These are phyloP conservation scores for Lenwebbia sp. DNA, from an alignment of 345 rosid species.

Conservation along the genomic window DNA sequence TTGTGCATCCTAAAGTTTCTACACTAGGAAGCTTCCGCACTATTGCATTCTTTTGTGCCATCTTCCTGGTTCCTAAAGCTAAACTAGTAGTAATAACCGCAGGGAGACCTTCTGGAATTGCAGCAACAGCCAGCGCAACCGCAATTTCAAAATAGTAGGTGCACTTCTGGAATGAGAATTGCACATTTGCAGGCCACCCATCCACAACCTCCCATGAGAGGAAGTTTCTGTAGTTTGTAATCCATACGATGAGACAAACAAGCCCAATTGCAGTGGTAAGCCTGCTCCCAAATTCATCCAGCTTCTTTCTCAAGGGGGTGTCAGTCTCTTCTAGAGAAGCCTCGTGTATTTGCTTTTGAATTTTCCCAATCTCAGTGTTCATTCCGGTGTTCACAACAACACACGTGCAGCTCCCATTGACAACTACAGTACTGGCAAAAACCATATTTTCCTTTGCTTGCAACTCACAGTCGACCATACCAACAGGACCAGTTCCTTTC, in stretches of 20 bases:
- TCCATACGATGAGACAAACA: slow-evolving; percentile 73
- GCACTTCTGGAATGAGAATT: slow-evolving; percentile 78
- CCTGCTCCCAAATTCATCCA: slow-evolving; percentile 77
- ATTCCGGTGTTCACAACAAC: slow-evolving; percentile 63
- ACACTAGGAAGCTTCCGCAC: slow-evolving; percentile 91
- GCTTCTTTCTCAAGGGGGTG: slow-evolving; percentile 81
- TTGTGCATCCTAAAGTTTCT: slow-evolving; percentile 95
- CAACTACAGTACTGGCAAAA: slow-evolving; percentile 78
- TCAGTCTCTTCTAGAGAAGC: slow-evolving; percentile 78
- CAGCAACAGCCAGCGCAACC: slow-evolving; percentile 90
- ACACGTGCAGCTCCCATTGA: slow-evolving; percentile 71
- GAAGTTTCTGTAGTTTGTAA: slow-evolving; percentile 74
- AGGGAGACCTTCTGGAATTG: slow-evolving; percentile 95
- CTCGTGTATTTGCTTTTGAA: slow-evolving; percentile 83
- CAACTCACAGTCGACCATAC: slow-evolving; percentile 56
- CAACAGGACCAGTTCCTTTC: slow-evolving; percentile 45
- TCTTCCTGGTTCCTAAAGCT: slow-evolving; percentile 85
- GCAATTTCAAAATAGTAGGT: slow-evolving; percentile 94
- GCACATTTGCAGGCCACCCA: slow-evolving; percentile 61
- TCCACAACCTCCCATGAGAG: slow-evolving; percentile 66
- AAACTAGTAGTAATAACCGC: slow-evolving; percentile 88
- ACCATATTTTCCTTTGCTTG: slow-evolving; percentile 90
- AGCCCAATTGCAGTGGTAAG: slow-evolving; percentile 68
- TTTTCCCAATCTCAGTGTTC: slow-evolving; percentile 88
- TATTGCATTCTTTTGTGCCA: slow-evolving; percentile 92